Base-by-base conservation (phyloP, 768 basidiomycete genomes). In the Auricularia cornea region DNA sequence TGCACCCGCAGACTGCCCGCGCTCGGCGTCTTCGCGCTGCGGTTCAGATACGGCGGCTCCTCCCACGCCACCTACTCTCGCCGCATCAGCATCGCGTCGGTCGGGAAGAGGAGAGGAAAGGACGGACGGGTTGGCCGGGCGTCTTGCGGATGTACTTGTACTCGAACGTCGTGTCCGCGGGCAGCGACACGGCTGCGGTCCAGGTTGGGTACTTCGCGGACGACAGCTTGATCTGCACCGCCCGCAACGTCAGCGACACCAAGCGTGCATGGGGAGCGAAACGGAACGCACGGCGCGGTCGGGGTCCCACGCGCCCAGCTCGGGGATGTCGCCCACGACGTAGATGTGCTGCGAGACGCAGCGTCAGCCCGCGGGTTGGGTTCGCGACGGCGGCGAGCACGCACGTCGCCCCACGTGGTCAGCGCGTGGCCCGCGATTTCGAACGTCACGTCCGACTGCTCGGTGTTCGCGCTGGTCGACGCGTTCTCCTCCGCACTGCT, bases 91-190 rank as follows among this genome's bases (percentile, higher is more conserved):
- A n/a, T n/a, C n/a, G n/a, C n/a, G n/a, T n/a, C n/a, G n/a, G n/a
- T n/a, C n/a, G n/a, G n/a, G n/a, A n/a, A n/a, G n/a, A n/a, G n/a
- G n/a, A n/a, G n/a, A n/a, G n/a, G n/a, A n/a, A n/a, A n/a, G 35
- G 35, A 38, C 35, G 35, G 8, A 38, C 35, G 0, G 35, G 35
- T 14, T 38, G 35, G 35, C 35, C 35, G 35, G 35, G 35, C 8
- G 44, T 48, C 69, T 83, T 85, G 33, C 83, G 73, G 66, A 87
- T 84, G 62, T 84, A 86, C 71, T 86, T 87, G 72, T 82, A 87
- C 65, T 82, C 65, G 70, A 87, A 85, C 3, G 67, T 65, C 0
- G 81, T 82, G 62, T 73, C 76, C 1, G 79, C 73, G 2, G 84
- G 83, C 0, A 88, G 67, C 23, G 72, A 71, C 3, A 85, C 73